Base-by-base conservation (phyloP, 2,329 filamentous ascomycete genomes). In the Calonectria henricotiae region DNA sequence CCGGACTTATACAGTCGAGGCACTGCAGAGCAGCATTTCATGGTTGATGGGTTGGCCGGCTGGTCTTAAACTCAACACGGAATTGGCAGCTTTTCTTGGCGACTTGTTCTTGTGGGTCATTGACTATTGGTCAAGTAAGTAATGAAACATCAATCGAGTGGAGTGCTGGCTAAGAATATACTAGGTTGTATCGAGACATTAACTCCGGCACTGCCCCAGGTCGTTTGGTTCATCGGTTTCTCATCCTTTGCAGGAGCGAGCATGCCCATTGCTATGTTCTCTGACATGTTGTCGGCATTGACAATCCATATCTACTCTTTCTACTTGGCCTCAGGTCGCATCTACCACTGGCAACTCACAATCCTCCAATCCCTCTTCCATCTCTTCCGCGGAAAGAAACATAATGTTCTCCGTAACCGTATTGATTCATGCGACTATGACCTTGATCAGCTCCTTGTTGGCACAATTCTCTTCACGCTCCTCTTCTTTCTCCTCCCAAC, bases 371-470 rank as follows among this genome's bases (percentile, higher is more conserved):
- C 96, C 12, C 90, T 99, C n/a, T 99, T 99, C 82, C 97, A 99
- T 81, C 91, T 99, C 11, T 99, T 99, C 80, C 94, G 96, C 37
- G 97, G 96, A 69, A 98, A 98, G 85, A 99, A 99, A 82, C 93
- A 97, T 80, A 99, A 99, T 76, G 93, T 99, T 17, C 89, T 99
- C 25, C 93, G 97, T 71, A 98, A 98, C 79, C 95, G 96, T 83
- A 98, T 99, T 78, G 96, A 99, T 81, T 98, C 95, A 55, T 99
- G 96, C 86, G 96, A 98, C 84, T 99, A 99, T 83, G 96, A 98
- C 80, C 89, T 99, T 27, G 96, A 99, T 80, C 97, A 99, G 83
- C 89, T 99, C 4, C 91, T 99, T 7, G 91, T 99, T 8, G 96
- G 96, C 71, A 99, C 96, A 0, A 98, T 99, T 70, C 86, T 99